Evolutionary conservation across 2,329 filamentous ascomycete genomes (phyloP).

Genomic region (Colletotrichum melonis): DNA sequence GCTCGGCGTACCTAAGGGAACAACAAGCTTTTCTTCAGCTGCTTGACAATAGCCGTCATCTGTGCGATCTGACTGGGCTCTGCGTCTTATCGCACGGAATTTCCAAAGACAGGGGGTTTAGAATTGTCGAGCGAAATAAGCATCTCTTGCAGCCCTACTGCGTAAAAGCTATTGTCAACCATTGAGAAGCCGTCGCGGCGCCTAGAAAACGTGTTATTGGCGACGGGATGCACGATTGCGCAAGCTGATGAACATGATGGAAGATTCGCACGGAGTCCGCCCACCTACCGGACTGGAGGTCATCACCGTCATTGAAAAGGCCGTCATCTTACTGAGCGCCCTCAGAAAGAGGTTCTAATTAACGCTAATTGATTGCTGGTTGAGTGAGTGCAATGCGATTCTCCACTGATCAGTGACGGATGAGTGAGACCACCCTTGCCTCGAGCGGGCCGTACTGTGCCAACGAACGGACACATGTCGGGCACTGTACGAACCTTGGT

Average conservation of each 20-base stretch:
- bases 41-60: background rate
- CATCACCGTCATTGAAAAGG: background rate
- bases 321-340: background rate
- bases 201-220: background rate
- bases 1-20: background rate
- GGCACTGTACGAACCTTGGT: background rate
- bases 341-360: background rate
- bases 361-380: conserved; percentile 21
- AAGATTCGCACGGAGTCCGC: background rate
- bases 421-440: background rate
- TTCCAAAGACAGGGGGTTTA: background rate
- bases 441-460: conserved; percentile 1
- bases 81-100: background rate
- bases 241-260: background rate
- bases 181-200: background rate
- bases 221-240: background rate
- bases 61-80: conserved; percentile 7
- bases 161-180: background rate
- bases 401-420: background rate
- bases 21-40: conserved; percentile 24
- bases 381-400: background rate
- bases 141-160: conserved; percentile 17
- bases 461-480: too few relatives aligned
- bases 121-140: conserved; percentile 1
- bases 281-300: background rate